These are phyloP conservation scores for Bipolaris bicolor DNA, from an alignment of 2,329 filamentous ascomycete species.

Conservation along the genomic window DNA sequence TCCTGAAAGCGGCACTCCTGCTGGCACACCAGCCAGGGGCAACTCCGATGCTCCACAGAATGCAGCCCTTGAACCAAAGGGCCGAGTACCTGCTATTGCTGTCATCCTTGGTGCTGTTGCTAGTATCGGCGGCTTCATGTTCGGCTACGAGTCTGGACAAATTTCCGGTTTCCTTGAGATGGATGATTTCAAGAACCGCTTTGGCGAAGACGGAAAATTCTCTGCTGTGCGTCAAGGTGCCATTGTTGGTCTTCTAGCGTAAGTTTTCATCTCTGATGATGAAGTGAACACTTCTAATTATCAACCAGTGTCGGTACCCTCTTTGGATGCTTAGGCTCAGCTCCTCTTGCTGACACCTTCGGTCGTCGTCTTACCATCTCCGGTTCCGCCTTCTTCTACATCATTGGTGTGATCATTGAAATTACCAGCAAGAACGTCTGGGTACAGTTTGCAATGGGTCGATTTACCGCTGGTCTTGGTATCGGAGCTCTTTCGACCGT, in stretches of 20 bases:
- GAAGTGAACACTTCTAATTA: conserved; percentile 11
- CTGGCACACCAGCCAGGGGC: conserved; percentile 33
- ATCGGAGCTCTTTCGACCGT: conserved; percentile 69
- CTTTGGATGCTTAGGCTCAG: conserved; percentile 67
- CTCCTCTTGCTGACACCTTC: conserved; percentile 66
- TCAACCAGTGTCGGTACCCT: conserved; percentile 67
- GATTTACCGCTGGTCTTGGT: conserved; percentile 68
- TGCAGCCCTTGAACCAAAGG: conserved; percentile 23
- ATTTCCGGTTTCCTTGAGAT: conserved; percentile 42
- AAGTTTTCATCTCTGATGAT: conserved; percentile 11
- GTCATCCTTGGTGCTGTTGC: conserved; percentile 40
- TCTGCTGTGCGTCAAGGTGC: conserved; percentile 43
- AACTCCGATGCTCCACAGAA: conserved; percentile 23
- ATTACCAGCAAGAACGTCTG: conserved; percentile 64
- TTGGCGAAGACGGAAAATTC: conserved; percentile 43
- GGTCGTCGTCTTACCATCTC: conserved; percentile 69
- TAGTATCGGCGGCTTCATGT: conserved; percentile 47
- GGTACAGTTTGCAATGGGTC: conserved; percentile 69
- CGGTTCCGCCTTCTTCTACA: conserved; percentile 66
- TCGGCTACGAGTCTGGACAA: conserved; percentile 31
- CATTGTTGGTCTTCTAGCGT: conserved; percentile 46
- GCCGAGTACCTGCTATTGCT: conserved; percentile 36
- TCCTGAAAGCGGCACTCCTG: conserved; percentile 31
- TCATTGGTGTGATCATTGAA: conserved; percentile 69
- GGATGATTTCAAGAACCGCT: conserved; percentile 42